These are phyloP conservation scores for Flaveria floridana DNA, from an alignment of 140 eudicot genomes.

Conservation along the genomic window DNA sequence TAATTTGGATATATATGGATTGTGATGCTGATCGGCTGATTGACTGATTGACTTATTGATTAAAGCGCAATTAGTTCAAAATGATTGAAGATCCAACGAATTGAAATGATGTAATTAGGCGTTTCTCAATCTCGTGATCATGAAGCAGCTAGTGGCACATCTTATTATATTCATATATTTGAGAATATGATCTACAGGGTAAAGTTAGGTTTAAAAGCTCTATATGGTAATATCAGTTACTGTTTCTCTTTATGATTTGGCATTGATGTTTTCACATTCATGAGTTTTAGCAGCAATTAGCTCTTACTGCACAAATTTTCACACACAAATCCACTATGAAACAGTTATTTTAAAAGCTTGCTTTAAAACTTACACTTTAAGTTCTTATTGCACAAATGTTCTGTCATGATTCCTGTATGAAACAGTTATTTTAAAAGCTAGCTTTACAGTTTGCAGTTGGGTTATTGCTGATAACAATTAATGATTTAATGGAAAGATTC, in stretches of 20 bases:
- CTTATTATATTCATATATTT: not conserved
- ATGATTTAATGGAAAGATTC: too few relatives aligned
- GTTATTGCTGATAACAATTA: too few relatives aligned
- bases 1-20: slow-evolving; percentile 11
- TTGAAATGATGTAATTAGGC: not conserved
- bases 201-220: not conserved
- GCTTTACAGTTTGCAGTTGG: too few relatives aligned
- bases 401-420: not conserved
- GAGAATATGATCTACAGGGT: slow-evolving; percentile 1
- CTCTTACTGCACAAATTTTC: not conserved
- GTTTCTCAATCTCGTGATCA: not conserved
- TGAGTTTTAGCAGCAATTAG: not conserved
- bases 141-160: slow-evolving; percentile 4
- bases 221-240: not conserved
- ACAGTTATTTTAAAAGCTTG: not conserved
- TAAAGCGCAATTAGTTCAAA: slow-evolving; percentile 10
- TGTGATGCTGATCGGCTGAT: slow-evolving; percentile 7
- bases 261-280: not conserved
- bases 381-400: not conserved
- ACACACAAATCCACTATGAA: not conserved
- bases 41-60: slow-evolving; percentile 12
- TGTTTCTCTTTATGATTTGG: not conserved
- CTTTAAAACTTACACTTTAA: not conserved
- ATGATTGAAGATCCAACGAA: not conserved
- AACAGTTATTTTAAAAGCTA: not conserved